Evolutionary conservation across 345 rosid species (phyloP), one percentile per base, ranked within the genome.

Genomic region (Syzygium oleosum): DNA sequence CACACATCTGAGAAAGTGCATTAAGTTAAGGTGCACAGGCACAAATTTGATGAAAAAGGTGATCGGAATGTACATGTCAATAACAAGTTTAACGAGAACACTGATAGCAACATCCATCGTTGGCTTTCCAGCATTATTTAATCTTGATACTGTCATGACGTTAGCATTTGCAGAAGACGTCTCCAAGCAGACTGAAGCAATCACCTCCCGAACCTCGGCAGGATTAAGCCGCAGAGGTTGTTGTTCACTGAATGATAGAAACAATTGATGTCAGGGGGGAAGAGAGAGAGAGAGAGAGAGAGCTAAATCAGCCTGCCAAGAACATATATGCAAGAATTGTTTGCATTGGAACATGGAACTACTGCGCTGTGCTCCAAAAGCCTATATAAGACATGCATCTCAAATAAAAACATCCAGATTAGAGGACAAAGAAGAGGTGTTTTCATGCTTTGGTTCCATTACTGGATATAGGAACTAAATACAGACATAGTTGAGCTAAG

Each of bases 41-140:
- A 51, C 43, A 61, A 61, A 56, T 63, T 34, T 34, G 34, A n/a
- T n/a, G 85, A 49, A 46, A 83, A 84, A 46, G 52, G 55, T n/a
- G 31, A 49, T 84, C 21, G 38, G 52, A 87, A 88, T 94, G 68
- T 97, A 98, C 99, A 96, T 98, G 96, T 98, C 99, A 22, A 98
- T 96, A 84, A 98, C 94, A 89, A 98, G 98, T 91, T 98, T 98
- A 88, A 98, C 95, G 86, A 98, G 98, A 88, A 98, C 99, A 93
- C 99, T 98, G 89, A 97, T 97, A 87, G 98, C 99, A 90, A 96
- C 98, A 91, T 98, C 99, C 94, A 96, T 93, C 4, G 98, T 93
- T 16, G 98, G 98, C 94, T 95, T 98, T 91, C 98, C 95, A 89
- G 93, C 93, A 91, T 95, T 94, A 86, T 90, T 95, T 91, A 96